A percentile compares a stretch with the other conserved stretches of the same genome.
Evolutionary conservation across 2,329 filamentous ascomycete species (phyloP).

Genomic region (Aotearoamyces nothofagi): DNA sequence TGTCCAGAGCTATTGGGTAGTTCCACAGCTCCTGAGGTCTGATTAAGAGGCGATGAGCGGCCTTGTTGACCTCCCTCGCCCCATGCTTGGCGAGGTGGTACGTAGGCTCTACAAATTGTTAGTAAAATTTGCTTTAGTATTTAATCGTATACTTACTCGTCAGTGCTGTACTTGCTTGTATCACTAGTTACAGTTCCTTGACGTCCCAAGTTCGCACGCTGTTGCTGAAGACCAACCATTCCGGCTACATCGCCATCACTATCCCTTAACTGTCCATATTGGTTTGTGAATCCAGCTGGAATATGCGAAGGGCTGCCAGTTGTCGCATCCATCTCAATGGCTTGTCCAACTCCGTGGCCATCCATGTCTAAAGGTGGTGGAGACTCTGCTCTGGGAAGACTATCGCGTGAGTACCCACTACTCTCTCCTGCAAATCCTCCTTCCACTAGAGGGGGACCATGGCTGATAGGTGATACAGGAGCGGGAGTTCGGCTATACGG

Average conservation of each 20-base stretch:
- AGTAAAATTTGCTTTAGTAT: conserved; percentile 7
- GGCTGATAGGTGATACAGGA: too few species aligned
- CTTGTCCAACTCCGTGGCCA: conserved; percentile 36
- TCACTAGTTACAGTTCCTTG: conserved; percentile 44
- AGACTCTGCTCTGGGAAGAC: conserved; percentile 45
- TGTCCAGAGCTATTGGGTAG: conserved; percentile 20
- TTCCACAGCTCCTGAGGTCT: conserved; percentile 20
- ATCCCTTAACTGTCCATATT: conserved; percentile 35
- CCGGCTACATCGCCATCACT: conserved; percentile 59
- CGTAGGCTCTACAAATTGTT: conserved; percentile 23
- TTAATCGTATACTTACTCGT: conserved; percentile 44
- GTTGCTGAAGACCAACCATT: conserved; percentile 57
- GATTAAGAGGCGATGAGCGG: conserved; percentile 30
- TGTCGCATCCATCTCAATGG: conserved; percentile 70
- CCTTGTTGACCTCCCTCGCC: conserved; percentile 29
- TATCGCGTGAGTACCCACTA: conserved; percentile 10
- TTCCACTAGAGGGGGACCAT: too few species aligned
- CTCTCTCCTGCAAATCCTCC: conserved; percentile 11
- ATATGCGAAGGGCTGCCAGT: conserved; percentile 32
- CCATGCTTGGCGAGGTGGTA: conserved; percentile 42
- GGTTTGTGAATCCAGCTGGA: conserved; percentile 25
- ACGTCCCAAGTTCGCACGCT: conserved; percentile 19
- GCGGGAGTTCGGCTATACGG: conserved; percentile 11
- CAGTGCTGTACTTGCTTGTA: conserved; percentile 55
- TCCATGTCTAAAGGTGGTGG: conserved; percentile 41